Evolutionary conservation across 192 early-diverging fungal species (phyloP).

Genomic region (Oehlia diaphana): DNA sequence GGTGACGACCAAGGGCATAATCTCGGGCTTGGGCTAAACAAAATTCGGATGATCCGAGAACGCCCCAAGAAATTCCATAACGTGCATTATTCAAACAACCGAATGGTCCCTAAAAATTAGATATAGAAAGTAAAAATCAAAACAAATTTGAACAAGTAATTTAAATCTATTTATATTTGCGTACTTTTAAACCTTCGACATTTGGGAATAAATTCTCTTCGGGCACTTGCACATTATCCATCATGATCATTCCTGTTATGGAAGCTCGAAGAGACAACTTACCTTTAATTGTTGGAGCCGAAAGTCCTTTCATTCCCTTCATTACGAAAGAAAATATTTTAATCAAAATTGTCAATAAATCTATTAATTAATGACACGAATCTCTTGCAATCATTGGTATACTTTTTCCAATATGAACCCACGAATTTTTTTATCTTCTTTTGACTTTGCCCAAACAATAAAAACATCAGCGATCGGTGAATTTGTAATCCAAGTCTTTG

Average conservation of each 20-base stretch:
- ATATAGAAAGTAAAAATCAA: neutral
- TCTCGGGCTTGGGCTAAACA: constrained; percentile 87
- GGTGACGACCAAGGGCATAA: constrained; percentile 87
- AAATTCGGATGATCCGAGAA: constrained; percentile 90
- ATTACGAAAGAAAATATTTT: neutral
- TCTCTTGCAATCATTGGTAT: neutral
- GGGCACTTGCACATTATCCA: constrained; percentile 96
- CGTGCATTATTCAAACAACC: constrained; percentile 98
- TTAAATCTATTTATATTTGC: neutral
- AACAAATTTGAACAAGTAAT: neutral
- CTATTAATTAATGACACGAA: constrained; percentile 14
- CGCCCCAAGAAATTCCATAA: constrained; percentile 96
- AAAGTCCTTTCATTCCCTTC: constrained; percentile 87
- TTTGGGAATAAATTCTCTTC: constrained; percentile 89
- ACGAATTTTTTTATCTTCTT: constrained; percentile 78
- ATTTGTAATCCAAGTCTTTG: constrained; percentile 99
- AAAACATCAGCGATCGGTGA: constrained; percentile 96
- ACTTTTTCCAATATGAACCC: constrained; percentile 95
- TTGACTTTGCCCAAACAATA: constrained; percentile 92
- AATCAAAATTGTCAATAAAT: constrained; percentile 12
- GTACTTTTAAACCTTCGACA: constrained; percentile 76
- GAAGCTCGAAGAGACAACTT: constrained; percentile 96
- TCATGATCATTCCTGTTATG: constrained; percentile 96
- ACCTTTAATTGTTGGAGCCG: constrained; percentile 87
- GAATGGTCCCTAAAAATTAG: constrained; percentile 71